These are phyloP conservation scores for Cryptococcus sp. DNA, from an alignment of 1,284 basidiomycete genomes.

Conservation along the genomic window DNA sequence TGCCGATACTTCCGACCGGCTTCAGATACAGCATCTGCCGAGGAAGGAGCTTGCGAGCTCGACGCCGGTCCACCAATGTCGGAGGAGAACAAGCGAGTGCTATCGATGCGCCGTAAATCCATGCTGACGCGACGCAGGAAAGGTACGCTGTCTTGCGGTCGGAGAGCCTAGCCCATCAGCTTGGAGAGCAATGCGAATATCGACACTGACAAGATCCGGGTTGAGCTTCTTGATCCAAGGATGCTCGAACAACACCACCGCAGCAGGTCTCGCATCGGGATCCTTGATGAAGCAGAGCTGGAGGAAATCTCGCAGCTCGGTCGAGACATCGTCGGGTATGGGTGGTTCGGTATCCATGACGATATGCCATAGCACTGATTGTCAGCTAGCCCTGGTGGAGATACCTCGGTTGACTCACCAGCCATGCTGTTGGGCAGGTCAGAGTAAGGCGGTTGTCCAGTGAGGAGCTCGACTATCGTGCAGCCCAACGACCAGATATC, in stretches of 20 bases:
- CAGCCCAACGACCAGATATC: conserved; percentile 86
- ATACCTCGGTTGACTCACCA: conserved; percentile 49
- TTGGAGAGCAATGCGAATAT: not conserved
- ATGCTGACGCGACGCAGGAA: conserved; percentile 84
- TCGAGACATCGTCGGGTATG: conserved; percentile 70
- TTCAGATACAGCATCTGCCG: conserved; percentile 12
- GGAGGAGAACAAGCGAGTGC: conserved; percentile 40
- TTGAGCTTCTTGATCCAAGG: conserved; percentile 79
- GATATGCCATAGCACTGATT: conserved; percentile 84
- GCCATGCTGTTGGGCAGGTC: conserved; percentile 81
- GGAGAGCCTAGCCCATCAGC: conserved; percentile 56
- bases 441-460: conserved; percentile 83
- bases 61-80: not conserved
- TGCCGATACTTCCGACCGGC: conserved; percentile 10
- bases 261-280: conserved; percentile 69
- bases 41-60: not conserved
- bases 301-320: conserved; percentile 69
- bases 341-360: conserved; percentile 87
- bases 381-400: not conserved
- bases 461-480: conserved; percentile 87
- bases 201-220: conserved; percentile 53
- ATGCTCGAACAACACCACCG: conserved; percentile 78
- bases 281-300: conserved; percentile 82
- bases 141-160: conserved; percentile 87
- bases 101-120: conserved; percentile 68